Base-by-base conservation (phyloP, 805 yeast species). In the Starmerella potacharoeniae region DNA sequence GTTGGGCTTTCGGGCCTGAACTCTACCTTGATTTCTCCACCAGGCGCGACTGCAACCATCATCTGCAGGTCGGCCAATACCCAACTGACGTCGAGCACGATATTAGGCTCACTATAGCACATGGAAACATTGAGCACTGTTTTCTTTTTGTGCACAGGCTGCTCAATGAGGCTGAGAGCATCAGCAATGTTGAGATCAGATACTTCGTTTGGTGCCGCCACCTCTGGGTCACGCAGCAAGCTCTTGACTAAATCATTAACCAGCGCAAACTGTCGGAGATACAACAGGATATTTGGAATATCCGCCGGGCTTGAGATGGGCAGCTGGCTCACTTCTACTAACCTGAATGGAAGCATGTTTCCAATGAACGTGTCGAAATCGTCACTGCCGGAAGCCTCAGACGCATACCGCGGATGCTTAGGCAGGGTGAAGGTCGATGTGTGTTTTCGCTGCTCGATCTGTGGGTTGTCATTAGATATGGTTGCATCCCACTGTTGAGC, bases 281-380 rank as follows among this genome's bases (percentile, higher is more conserved):
- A n/a, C 6, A 48, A 48, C 5, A 68, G 54, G 1, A 66, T 52
- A 1, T 22, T 30, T 1, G 68, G 68, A 28, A 68, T 59, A 28
- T 64, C 58, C 17, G 55, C 46, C 3, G 71, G 71, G 29, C 64
- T 65, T 14, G 54, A 33, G 4, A 68, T 41, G 0, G 70, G 70
- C 10, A 68, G 51, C 39, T 65, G 66, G 4, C 57, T 37, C 1
- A 68, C 58, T 11, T 49, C 41, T 0, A 66, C 68, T 10, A 64
- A 53, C 13, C 55, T 53, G 37, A 55, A 55, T 0, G 71, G 68
- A 35, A 68, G 55, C 54, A 64, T 53, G 44, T 64, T 66, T 16
- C 65, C 62, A 13, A 59, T 56, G 4, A 56, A 49, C 1, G 61
- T 60, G 17, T 63, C 65, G 36, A 63, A 52, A 1, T 55, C 57